Evolutionary conservation across 2,329 filamentous ascomycete species (phyloP).

Genomic region (Fusarium clavum): DNA sequence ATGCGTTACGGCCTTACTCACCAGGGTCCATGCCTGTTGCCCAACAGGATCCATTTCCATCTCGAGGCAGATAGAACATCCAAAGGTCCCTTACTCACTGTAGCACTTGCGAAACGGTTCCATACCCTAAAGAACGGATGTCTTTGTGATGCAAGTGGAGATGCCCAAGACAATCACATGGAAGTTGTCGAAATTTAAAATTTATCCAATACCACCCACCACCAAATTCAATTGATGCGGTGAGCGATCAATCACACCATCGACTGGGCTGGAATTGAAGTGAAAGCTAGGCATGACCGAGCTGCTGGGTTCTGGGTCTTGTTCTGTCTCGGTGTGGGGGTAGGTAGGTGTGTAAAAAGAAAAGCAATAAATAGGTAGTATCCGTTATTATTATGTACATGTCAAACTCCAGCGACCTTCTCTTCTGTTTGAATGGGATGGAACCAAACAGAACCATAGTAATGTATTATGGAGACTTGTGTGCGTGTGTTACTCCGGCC

Average conservation of each 20-base stretch:
- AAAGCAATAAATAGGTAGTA: constrained; percentile 14
- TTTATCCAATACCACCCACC: not conserved
- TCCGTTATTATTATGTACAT: constrained; percentile 31
- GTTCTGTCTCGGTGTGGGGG: constrained; percentile 21
- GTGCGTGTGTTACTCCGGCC: not conserved
- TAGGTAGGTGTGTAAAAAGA: constrained; percentile 3
- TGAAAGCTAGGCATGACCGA: constrained; percentile 28
- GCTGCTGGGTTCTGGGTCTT: constrained; percentile 15
- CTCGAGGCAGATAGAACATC: not conserved
- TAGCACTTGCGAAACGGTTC: not conserved
- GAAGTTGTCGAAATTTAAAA: constrained; percentile 1
- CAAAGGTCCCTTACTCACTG: not conserved
- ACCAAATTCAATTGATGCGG: too few relatives aligned
- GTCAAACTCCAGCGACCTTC: constrained; percentile 16
- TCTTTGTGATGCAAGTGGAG: not conserved
- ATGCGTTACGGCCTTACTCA: constrained; percentile 34
- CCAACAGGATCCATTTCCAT: constrained; percentile 10
- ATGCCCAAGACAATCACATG: not conserved
- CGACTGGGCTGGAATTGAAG: not conserved
- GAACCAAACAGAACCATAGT: not conserved
- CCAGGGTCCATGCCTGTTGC: constrained; percentile 3
- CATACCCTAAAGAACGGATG: constrained; percentile 4
- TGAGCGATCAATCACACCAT: not conserved
- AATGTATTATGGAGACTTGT: not conserved
- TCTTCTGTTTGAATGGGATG: not conserved